Conservation (phyloP, 805 yeast species). For the Metschnikowia lochheadii region DNA sequence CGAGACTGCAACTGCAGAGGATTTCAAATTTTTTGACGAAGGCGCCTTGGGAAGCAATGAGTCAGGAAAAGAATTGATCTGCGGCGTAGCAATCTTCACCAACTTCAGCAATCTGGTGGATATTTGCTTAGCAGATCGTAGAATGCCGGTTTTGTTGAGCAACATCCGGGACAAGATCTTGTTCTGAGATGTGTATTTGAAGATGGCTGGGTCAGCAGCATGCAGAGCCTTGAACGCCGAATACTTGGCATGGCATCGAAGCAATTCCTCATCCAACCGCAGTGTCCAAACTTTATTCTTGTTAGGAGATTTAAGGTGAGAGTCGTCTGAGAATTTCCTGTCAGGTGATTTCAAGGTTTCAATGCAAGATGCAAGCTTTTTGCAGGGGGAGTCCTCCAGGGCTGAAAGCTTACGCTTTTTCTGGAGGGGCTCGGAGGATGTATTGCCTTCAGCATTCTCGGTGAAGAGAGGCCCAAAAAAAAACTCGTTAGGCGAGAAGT, state of each 20-base stretch:
- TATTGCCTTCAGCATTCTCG: neutral
- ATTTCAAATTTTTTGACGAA: neutral
- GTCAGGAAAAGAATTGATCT: neutral
- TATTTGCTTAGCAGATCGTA: conserved; percentile 37
- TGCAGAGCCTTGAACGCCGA: conserved; percentile 28
- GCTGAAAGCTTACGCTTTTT: conserved; percentile 7
- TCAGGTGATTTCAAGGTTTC: conserved; percentile 29
- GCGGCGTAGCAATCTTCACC: conserved; percentile 3
- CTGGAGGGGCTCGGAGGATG: neutral
- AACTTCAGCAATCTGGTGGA: conserved; percentile 14
- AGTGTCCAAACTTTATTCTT: conserved; percentile 30
- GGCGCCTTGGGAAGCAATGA: neutral
- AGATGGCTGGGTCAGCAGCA: conserved; percentile 18
- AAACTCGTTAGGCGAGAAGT: conserved; percentile 34
- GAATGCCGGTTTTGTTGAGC: conserved; percentile 31
- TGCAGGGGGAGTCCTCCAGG: conserved; percentile 30
- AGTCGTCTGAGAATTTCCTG: neutral
- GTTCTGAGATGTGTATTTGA: conserved; percentile 34
- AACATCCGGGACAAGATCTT: conserved; percentile 40
- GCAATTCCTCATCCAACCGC: conserved; percentile 32
- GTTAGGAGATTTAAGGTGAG: neutral
- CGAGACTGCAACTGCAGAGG: neutral
- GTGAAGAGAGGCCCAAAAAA: conserved; percentile 6
- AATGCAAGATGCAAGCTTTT: conserved; percentile 34
- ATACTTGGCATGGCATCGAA: conserved; percentile 34